phyloP scores from a whole-genome alignment of 768 basidiomycete genomes.

The Tephrocybe sp. region DNA sequence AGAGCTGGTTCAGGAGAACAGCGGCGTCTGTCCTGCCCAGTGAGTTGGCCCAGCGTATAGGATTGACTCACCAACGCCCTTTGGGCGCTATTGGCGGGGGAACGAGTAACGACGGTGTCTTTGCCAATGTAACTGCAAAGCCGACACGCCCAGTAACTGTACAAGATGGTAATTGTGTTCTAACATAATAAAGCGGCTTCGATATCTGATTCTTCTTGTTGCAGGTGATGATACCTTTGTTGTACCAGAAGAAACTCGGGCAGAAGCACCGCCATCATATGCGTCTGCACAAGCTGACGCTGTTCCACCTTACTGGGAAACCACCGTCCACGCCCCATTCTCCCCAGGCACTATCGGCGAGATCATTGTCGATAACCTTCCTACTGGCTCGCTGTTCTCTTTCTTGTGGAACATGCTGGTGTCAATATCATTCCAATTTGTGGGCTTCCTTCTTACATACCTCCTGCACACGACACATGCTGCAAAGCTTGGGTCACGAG shows the following conservation, averaged over 20 bases:
- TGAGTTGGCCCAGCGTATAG: conserved; percentile 45
- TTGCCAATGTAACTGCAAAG: conserved; percentile 93
- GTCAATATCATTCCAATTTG: conserved; percentile 96
- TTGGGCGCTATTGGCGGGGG: conserved; percentile 62
- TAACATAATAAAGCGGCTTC: background rate
- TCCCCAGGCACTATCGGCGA: conserved; percentile 65
- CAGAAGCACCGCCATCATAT: conserved; percentile 91
- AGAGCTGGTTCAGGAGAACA: conserved; percentile 58
- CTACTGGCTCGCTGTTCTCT: conserved; percentile 78
- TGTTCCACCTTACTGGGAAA: conserved; percentile 98
- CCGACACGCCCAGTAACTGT: conserved; percentile 58
- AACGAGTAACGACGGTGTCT: conserved; percentile 85
- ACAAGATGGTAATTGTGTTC: conserved; percentile 52
- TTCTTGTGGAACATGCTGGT: conserved; percentile 94
- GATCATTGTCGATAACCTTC: conserved; percentile 88
- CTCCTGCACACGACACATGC: conserved; percentile 93
- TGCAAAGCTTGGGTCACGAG: conserved; percentile 88
- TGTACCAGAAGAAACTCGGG: conserved; percentile 81
- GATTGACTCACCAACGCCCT: conserved; percentile 38
- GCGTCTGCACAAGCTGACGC: conserved; percentile 89
- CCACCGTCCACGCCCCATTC: conserved; percentile 90
- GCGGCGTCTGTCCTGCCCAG: conserved; percentile 56
- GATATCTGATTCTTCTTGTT: conserved; percentile 1
- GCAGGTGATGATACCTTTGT: conserved; percentile 70
- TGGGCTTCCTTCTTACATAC: conserved; percentile 91